phyloP scores from a whole-genome alignment of 352 stramenopile species.

The Pythium utonaiense region DNA sequence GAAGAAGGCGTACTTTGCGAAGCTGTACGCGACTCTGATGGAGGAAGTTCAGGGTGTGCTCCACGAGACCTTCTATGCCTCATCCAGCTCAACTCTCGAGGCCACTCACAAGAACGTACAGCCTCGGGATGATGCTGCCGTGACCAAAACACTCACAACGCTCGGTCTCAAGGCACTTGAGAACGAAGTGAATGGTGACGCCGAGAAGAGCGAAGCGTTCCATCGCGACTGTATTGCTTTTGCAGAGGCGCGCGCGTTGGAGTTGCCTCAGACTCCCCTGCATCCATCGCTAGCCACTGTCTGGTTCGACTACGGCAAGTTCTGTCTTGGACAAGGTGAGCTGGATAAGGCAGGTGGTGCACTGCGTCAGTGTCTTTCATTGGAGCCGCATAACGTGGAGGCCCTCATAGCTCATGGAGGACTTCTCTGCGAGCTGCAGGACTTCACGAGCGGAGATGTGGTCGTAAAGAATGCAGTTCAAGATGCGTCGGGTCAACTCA shows the following conservation, averaged over 20 bases:
- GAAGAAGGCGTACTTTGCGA: slow-evolving; percentile 60
- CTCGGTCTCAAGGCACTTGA: slow-evolving; percentile 56
- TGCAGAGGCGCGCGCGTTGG: slow-evolving; percentile 33
- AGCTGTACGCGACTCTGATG: slow-evolving; percentile 71
- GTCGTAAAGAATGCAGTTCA: slow-evolving; percentile 43
- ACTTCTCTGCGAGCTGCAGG: slow-evolving; percentile 55
- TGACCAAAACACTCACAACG: slow-evolving; percentile 28
- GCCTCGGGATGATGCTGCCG: slow-evolving; percentile 23
- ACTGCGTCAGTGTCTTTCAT: slow-evolving; percentile 53
- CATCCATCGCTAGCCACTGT: slow-evolving; percentile 25
- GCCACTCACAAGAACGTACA: slow-evolving; percentile 15
- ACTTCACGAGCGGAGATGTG: slow-evolving; percentile 40
- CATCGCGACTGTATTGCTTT: slow-evolving; percentile 66
- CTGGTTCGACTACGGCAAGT: slow-evolving; percentile 68
- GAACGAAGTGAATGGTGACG: slow-evolving; percentile 64
- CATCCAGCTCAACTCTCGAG: slow-evolving; percentile 32
- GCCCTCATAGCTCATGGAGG: slow-evolving; percentile 49
- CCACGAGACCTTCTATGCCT: slow-evolving; percentile 50
- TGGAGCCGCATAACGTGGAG: slow-evolving; percentile 37
- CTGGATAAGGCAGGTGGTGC: slow-evolving; percentile 52
- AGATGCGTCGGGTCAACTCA: slow-evolving; percentile 5
- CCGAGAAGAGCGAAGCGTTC: slow-evolving; percentile 57
- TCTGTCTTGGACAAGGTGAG: slow-evolving; percentile 43
- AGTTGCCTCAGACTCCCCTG: slow-evolving; percentile 4
- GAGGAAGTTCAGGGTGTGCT: slow-evolving; percentile 70